Conservation (phyloP, 1,284 basidiomycete species). For the Pulveroboletus sp. region DNA sequence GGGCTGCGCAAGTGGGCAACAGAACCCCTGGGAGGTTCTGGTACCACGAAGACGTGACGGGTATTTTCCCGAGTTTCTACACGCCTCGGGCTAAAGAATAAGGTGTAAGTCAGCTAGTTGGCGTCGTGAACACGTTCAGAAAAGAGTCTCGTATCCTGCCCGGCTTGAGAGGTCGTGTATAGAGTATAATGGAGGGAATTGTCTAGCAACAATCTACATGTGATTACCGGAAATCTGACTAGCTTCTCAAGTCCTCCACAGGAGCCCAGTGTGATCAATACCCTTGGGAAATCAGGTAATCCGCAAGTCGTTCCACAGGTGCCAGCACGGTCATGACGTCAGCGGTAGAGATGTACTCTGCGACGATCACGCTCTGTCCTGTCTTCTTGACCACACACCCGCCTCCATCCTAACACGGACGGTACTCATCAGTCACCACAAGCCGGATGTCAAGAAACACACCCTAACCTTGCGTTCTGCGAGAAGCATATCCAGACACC, state of each 20-base stretch:
- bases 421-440: neutral
- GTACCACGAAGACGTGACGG: slow-evolving; percentile 38
- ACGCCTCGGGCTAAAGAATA: slow-evolving; percentile 22
- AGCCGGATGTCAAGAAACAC: neutral
- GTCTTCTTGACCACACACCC: slow-evolving; percentile 86
- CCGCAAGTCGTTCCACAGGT: slow-evolving; percentile 76
- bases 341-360: slow-evolving; percentile 55
- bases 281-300: slow-evolving; percentile 66
- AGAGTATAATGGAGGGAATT: neutral
- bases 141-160: neutral
- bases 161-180: neutral
- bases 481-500: slow-evolving; percentile 31
- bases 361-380: slow-evolving; percentile 83
- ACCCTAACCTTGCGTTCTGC: slow-evolving; percentile 26
- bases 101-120: too few species aligned
- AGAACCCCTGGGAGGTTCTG: slow-evolving; percentile 26
- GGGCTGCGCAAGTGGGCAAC: neutral
- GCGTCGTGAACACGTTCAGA: too few species aligned
- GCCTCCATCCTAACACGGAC: slow-evolving; percentile 41
- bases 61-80: slow-evolving; percentile 39
- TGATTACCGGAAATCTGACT: neutral
- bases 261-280: slow-evolving; percentile 14
- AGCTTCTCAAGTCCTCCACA: neutral
- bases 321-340: slow-evolving; percentile 64
- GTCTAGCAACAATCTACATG: slow-evolving; percentile 8